Percentiles rank a stretch among this genome's conserved stretches.
Evolutionary conservation across 139 green algal genomes (phyloP).

Genomic region (Chlorella sp.): DNA sequence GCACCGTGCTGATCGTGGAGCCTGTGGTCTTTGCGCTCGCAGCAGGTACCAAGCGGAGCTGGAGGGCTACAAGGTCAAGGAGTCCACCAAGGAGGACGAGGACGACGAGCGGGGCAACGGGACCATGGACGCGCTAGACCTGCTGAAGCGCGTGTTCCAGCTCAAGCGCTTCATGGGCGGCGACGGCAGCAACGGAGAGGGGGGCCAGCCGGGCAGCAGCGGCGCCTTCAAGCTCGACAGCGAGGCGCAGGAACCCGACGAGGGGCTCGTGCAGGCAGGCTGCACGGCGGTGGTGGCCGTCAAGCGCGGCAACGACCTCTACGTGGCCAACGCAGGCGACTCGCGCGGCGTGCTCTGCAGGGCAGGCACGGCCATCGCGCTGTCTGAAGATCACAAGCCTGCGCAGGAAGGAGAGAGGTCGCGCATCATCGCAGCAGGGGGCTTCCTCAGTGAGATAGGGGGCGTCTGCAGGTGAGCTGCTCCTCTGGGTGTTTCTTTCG

Average conservation of each 20-base stretch:
- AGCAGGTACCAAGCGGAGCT: conserved; percentile 48
- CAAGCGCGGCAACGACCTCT: conserved; percentile 58
- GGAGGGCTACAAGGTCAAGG: conserved; percentile 47
- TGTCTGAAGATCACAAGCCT: conserved; percentile 87
- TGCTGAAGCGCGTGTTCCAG: conserved; percentile 53
- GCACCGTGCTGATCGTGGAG: too few relatives aligned
- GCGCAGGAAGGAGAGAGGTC: conserved; percentile 59
- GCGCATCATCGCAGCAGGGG: conserved; percentile 79
- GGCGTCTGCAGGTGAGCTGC: conserved; percentile 22
- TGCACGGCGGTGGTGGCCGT: conserved; percentile 88
- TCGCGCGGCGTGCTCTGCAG: conserved; percentile 74
- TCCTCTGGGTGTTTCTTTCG: too few relatives aligned
- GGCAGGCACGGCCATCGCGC: conserved; percentile 46
- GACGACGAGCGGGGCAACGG: conserved; percentile 19
- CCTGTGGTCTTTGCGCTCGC: conserved; percentile 44
- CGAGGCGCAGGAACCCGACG: conserved; percentile 23
- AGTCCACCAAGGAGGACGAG: conserved; percentile 31
- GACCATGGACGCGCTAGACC: conserved; percentile 47
- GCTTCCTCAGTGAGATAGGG: conserved; percentile 39
- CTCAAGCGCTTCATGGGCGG: conserved; percentile 45
- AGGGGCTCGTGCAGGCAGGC: conserved; percentile 50
- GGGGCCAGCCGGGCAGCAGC: not conserved
- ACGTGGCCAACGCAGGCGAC: conserved; percentile 89
- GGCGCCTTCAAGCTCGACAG: conserved; percentile 12
- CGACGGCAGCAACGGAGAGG: conserved; percentile 11